A percentile compares a stretch with the other conserved stretches of the same genome.
Evolutionary conservation across 2,329 filamentous ascomycete genomes (phyloP).

Genomic region (Pestalotiopsis sp.): DNA sequence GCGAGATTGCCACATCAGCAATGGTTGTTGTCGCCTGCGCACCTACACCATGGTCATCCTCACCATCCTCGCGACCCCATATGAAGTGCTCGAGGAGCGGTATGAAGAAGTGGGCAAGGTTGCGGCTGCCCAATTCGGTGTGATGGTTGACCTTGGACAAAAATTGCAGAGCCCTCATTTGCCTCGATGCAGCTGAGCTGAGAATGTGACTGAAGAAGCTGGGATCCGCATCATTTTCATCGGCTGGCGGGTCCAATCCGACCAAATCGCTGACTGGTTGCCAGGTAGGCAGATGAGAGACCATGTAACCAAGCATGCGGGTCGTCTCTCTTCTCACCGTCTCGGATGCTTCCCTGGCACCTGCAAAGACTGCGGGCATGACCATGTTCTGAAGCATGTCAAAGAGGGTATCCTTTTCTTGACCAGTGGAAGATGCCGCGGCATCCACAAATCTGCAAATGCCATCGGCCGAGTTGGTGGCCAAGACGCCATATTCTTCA

Average conservation of each 20-base stretch:
- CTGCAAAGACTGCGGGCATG: slow-evolving; percentile 75
- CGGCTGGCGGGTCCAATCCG: slow-evolving; percentile 60
- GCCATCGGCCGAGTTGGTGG: slow-evolving; percentile 78
- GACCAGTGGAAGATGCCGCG: slow-evolving; percentile 46
- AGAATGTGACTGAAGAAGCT: slow-evolving; percentile 94
- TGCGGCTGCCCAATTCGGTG: slow-evolving; percentile 71
- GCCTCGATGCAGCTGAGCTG: slow-evolving; percentile 84
- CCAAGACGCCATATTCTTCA: slow-evolving; percentile 84
- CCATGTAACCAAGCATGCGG: slow-evolving; percentile 76
- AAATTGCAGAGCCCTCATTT: slow-evolving; percentile 80
- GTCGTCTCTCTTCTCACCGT: slow-evolving; percentile 83
- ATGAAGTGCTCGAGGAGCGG: slow-evolving; percentile 94
- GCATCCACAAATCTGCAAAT: slow-evolving; percentile 78
- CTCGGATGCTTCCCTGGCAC: slow-evolving; percentile 79
- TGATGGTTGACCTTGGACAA: slow-evolving; percentile 70
- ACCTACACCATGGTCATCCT: slow-evolving; percentile 82
- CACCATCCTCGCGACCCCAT: slow-evolving; percentile 74
- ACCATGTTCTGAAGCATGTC: slow-evolving; percentile 66
- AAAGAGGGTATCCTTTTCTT: slow-evolving; percentile 52
- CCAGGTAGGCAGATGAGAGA: slow-evolving; percentile 73
- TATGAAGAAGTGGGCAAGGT: slow-evolving; percentile 84
- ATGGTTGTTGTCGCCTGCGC: slow-evolving; percentile 86
- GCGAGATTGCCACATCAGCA: slow-evolving; percentile 70
- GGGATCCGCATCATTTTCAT: slow-evolving; percentile 66
- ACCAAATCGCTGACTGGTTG: slow-evolving; percentile 73